Conservation (phyloP, 176 grass and related monocot genomes). For the Carex kokanica region DNA sequence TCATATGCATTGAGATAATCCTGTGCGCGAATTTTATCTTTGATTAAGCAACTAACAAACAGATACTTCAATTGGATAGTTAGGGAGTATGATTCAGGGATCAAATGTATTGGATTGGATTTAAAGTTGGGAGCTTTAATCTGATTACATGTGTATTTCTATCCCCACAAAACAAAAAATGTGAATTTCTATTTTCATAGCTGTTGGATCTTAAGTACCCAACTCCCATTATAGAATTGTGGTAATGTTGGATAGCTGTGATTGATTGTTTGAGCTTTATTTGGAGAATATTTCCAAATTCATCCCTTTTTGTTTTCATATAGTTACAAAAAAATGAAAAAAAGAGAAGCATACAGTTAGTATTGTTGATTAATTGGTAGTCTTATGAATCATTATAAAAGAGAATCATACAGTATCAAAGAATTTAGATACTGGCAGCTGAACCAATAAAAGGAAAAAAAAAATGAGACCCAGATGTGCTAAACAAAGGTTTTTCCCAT, state of each 20-base stretch:
- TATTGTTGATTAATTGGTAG: background rate
- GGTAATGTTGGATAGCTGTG: too few relatives aligned
- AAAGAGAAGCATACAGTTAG: background rate
- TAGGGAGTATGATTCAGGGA: background rate
- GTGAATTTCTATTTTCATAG: background rate
- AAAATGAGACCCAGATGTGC: background rate
- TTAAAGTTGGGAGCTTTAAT: slow-evolving; percentile 10
- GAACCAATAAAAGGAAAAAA: background rate
- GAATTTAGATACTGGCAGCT: background rate
- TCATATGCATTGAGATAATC: slow-evolving; percentile 13
- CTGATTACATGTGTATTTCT: slow-evolving; percentile 11
- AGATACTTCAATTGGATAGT: background rate
- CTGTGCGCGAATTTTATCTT: slow-evolving; percentile 12
- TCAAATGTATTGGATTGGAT: slow-evolving; percentile 18
- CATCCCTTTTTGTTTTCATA: background rate
- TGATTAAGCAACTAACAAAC: background rate
- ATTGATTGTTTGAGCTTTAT: too few relatives aligned
- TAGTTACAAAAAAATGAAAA: background rate
- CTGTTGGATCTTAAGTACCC: slow-evolving; percentile 1
- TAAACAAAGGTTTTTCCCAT: background rate
- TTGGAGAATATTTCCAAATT: too few relatives aligned
- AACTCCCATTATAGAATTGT: too few relatives aligned
- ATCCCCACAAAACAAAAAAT: background rate
- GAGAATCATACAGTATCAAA: background rate
- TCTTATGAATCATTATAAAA: background rate